Base-by-base conservation (phyloP, 2,329 filamentous ascomycete genomes). In the Exophiala mesophila region DNA sequence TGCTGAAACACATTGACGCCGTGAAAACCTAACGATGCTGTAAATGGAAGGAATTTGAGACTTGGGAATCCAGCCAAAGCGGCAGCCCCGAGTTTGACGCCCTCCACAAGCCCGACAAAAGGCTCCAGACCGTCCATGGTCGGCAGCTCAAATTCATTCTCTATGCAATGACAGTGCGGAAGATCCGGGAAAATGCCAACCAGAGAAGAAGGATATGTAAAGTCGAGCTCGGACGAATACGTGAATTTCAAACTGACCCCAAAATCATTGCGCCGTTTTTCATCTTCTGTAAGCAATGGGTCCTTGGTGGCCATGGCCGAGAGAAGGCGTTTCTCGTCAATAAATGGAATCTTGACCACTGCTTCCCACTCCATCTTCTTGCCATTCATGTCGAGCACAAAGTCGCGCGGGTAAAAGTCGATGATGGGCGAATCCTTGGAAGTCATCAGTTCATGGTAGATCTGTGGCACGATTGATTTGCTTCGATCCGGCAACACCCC, bases 311-410 rank as follows among this genome's bases (percentile, higher is more conserved):
- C 82, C 85, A 98, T 96, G 5, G 90, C 92, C 26, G 73, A 68
- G 41, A 98, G 72, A 2, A 98, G 71, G 18, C 92, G 80, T 57
- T 83, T 80, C 63, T 98, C 90, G 45, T 98, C 88, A 51, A 98
- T 98, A 66, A 98, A 98, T 0, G 92, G 92, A 59, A 98, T 98
- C 66, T 97, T 98, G 52, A 98, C 88, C 26, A 98, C 90, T 19
- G 92, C 92, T 62, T 98, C 92, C 92, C 92, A 98, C 52, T 98
- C 94, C 85, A 95, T 94, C 70, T 95, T 98, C 72, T 98, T 98
- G 46, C 92, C 94, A 57, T 98, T 97, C 92, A 98, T 97, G 62
- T 98, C 94, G 29, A 98, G 74, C 53, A 94, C 88, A 58, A 98
- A 98, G 57, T 98, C 92, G 56, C 90, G 79, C 2, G 92, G 92